Conservation (phyloP, 2,329 filamentous ascomycete species). For the Gaeumannomyces tritici region DNA sequence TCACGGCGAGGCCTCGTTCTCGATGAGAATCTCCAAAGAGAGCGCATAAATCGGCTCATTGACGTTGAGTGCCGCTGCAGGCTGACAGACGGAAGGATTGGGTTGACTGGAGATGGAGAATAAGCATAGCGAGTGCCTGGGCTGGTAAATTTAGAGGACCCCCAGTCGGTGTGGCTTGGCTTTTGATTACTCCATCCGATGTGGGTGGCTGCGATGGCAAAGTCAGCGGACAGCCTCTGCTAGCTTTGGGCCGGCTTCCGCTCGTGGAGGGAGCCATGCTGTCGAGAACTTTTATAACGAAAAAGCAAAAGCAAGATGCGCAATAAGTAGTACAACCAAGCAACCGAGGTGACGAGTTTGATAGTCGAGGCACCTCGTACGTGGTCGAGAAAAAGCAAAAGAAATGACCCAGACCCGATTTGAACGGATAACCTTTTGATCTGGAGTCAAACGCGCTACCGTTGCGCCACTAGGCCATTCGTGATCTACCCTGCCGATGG, state of each 20-base stretch:
- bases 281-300: too few relatives aligned
- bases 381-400: not conserved
- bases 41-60: too few relatives aligned
- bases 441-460: constrained; percentile 3
- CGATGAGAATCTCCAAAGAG: too few relatives aligned
- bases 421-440: constrained; percentile 4
- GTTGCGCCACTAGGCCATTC: constrained; percentile 3
- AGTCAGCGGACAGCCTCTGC: not conserved
- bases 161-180: not conserved
- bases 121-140: not conserved
- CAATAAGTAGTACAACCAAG: too few relatives aligned
- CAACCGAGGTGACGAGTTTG: too few relatives aligned
- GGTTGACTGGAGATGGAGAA: not conserved
- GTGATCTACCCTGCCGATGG: not conserved
- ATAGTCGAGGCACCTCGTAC: too few relatives aligned
- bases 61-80: not conserved
- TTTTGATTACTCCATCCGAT: not conserved
- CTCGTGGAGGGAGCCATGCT: too few relatives aligned
- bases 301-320: too few relatives aligned
- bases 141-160: too few relatives aligned
- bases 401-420: constrained; percentile 3
- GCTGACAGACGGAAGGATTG: not conserved
- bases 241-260: not conserved
- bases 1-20: too few relatives aligned
- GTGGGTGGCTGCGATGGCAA: not conserved